Evolutionary conservation across 2,329 filamentous ascomycete species (phyloP).

Genomic region (Neofusicoccum kwambonambiense): DNA sequence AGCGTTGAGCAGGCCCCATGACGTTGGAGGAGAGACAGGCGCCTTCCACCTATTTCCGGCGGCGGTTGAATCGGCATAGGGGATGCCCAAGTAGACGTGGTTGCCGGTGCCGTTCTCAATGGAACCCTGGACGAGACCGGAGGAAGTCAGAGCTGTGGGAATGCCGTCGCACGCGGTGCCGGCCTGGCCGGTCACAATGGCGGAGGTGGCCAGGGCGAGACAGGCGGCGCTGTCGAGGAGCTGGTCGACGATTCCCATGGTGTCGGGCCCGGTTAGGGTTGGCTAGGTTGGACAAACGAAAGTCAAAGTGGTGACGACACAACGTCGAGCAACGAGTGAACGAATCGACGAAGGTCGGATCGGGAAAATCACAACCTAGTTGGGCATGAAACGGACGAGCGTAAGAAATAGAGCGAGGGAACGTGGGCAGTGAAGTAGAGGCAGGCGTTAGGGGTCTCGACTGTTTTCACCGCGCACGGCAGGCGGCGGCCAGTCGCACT

Average conservation of each 20-base stretch:
- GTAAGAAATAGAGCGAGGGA: slow-evolving; percentile 10
- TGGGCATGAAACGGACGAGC: slow-evolving; percentile 13
- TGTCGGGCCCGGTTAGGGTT: neutral
- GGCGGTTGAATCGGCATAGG: slow-evolving; percentile 16
- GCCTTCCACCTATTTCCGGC: slow-evolving; percentile 13
- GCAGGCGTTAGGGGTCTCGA: neutral
- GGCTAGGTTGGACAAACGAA: neutral
- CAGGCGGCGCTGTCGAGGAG: neutral
- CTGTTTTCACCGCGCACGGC: slow-evolving; percentile 1
- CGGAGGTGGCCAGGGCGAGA: neutral
- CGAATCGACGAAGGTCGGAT: neutral
- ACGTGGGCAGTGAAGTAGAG: neutral
- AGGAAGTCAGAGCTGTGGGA: slow-evolving; percentile 7
- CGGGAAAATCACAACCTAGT: slow-evolving; percentile 8
- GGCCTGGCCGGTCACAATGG: neutral
- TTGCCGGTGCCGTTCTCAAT: slow-evolving; percentile 13
- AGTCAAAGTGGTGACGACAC: neutral
- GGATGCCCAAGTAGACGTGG: slow-evolving; percentile 18
- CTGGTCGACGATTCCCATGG: neutral
- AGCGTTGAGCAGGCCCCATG: slow-evolving; percentile 3
- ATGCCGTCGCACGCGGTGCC: slow-evolving; percentile 3
- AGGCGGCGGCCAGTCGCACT: neutral
- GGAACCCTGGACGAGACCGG: slow-evolving; percentile 11
- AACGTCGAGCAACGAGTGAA: neutral
- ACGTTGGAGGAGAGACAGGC: neutral